Percentiles rank a stretch among this genome's conserved stretches.
phyloP scores from a whole-genome alignment of 2,329 filamentous ascomycete species.

The Bisporella sp. region DNA sequence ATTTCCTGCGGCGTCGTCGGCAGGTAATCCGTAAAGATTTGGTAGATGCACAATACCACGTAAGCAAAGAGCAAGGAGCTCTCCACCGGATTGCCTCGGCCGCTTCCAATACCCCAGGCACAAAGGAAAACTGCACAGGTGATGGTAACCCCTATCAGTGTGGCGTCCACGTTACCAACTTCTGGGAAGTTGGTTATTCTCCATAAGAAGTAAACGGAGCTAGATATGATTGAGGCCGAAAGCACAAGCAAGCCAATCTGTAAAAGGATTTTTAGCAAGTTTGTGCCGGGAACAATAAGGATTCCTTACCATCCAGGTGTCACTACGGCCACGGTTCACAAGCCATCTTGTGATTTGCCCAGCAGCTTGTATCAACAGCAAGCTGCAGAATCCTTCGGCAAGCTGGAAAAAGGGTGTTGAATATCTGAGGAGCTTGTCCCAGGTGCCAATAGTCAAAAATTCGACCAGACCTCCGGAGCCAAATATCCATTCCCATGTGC shows the following conservation, averaged over 20 bases:
- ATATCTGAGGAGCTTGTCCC: constrained; percentile 84
- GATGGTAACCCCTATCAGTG: constrained; percentile 85
- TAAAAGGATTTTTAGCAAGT: constrained; percentile 8
- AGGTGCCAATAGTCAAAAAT: constrained; percentile 71
- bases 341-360: constrained; percentile 94
- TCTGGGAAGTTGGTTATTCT: constrained; percentile 89
- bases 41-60: constrained; percentile 96
- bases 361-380: constrained; percentile 89
- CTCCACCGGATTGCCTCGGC: constrained; percentile 90
- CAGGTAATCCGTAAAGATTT: constrained; percentile 97
- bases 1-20: constrained; percentile 57
- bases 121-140: constrained; percentile 90
- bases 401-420: constrained; percentile 93
- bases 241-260: constrained; percentile 83
- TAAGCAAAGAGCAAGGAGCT: constrained; percentile 95
- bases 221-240: constrained; percentile 87
- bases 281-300: neutral
- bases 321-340: constrained; percentile 86
- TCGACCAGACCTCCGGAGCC: constrained; percentile 80
- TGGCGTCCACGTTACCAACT: constrained; percentile 86
- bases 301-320: constrained; percentile 84
- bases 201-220: constrained; percentile 94
- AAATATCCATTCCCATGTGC: constrained; percentile 77
- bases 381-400: constrained; percentile 90
- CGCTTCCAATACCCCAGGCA: constrained; percentile 88